phyloP scores from a whole-genome alignment of 2,329 filamentous ascomycete species.

The Cercospora beticola region DNA sequence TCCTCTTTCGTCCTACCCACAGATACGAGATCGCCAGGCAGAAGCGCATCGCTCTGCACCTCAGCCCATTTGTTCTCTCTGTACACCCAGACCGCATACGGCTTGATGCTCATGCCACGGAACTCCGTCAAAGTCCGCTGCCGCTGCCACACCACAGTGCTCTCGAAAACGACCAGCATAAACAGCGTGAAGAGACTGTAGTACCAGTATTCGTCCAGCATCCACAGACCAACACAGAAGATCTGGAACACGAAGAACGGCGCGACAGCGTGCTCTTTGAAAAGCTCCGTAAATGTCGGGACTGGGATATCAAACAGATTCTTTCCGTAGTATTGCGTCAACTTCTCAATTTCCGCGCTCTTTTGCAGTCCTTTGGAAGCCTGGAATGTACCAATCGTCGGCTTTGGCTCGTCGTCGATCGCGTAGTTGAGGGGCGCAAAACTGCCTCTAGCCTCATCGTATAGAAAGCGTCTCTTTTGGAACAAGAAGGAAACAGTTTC shows the following conservation, averaged over 20 bases:
- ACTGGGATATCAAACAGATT: constrained; percentile 98
- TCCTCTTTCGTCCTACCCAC: constrained; percentile 95
- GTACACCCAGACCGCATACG: constrained; percentile 91
- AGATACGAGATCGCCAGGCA: constrained; percentile 91
- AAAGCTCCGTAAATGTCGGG: constrained; percentile 90
- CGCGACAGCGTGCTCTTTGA: constrained; percentile 96
- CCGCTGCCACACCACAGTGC: constrained; percentile 97
- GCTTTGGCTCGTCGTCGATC: constrained; percentile 83
- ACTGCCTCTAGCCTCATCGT: constrained; percentile 66
- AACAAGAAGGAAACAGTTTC: constrained; percentile 85
- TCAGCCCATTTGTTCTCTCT: constrained; percentile 85
- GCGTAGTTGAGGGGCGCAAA: constrained; percentile 81
- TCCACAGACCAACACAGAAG: constrained; percentile 97
- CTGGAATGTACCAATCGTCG: constrained; percentile 75
- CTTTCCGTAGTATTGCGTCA: constrained; percentile 89
- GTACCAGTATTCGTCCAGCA: constrained; percentile 99
- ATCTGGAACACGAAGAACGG: constrained; percentile 99
- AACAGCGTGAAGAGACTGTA: constrained; percentile 98
- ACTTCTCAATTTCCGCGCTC: constrained; percentile 70
- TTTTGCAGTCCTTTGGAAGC: constrained; percentile 71
- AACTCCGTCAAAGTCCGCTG: constrained; percentile 95
- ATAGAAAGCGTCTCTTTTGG: constrained; percentile 96
- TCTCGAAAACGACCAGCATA: constrained; percentile 97
- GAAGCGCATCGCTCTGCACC: constrained; percentile 82
- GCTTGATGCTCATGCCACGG: constrained; percentile 98